Evolutionary conservation across 192 early-diverging fungal species (phyloP).

Genomic region (Backusella tuberculispora): DNA sequence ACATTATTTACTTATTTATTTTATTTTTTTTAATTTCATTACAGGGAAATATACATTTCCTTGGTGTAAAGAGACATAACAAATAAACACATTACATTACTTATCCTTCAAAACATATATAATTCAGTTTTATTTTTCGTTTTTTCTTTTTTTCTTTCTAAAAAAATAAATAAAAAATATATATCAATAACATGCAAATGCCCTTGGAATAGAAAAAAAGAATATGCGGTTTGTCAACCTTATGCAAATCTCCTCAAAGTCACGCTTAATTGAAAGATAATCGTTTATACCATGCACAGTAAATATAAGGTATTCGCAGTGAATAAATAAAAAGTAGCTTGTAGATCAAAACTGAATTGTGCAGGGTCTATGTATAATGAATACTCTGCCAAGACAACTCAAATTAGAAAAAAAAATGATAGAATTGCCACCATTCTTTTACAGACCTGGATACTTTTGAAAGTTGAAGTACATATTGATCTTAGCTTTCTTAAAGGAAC

Average conservation of each 20-base stretch:
- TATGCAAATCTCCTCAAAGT: conserved; percentile 9
- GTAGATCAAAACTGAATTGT: conserved; percentile 6
- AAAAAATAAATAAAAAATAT: background rate
- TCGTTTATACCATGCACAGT: background rate
- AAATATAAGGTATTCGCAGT: background rate
- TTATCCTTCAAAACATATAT: background rate
- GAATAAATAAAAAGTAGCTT: background rate
- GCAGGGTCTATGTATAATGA: background rate
- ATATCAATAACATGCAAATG: background rate
- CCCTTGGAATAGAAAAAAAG: background rate
- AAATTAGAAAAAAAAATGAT: background rate
- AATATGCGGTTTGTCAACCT: background rate
- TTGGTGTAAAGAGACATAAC: conserved; percentile 3
- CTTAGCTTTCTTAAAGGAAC: background rate
- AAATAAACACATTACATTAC: background rate
- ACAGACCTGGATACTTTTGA: background rate
- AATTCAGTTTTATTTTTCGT: background rate
- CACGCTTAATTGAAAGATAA: background rate
- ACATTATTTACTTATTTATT: background rate
- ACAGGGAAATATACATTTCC: background rate
- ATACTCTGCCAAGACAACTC: background rate
- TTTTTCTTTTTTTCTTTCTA: background rate
- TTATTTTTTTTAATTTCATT: background rate
- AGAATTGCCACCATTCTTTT: background rate
- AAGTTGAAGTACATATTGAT: background rate